Conservation (phyloP, 805 yeast genomes). For the Kodamaea hsintzibuensis region DNA sequence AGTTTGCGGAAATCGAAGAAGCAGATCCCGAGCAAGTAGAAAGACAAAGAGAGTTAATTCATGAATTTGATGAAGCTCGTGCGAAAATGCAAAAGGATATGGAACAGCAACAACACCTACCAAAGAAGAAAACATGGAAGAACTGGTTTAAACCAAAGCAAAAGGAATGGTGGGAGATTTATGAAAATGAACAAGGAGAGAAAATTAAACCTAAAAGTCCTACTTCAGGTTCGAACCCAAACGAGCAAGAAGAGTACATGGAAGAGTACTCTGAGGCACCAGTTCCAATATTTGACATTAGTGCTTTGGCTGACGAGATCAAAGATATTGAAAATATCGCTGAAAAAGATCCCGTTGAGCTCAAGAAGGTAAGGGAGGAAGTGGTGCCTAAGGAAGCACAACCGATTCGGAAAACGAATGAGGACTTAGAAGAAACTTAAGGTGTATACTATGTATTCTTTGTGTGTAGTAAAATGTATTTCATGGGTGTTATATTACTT, state of each 20-base stretch:
- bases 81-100: conserved; percentile 54
- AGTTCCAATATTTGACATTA: conserved; percentile 45
- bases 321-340: conserved; percentile 44
- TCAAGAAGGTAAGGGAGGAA: conserved; percentile 18
- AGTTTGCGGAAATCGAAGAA: conserved; percentile 93
- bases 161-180: conserved; percentile 61
- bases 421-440: conserved; percentile 19
- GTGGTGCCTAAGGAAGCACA: conserved; percentile 13
- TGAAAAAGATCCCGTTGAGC: conserved; percentile 15
- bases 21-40: conserved; percentile 88
- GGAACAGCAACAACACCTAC: conserved; percentile 20
- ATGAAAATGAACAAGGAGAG: conserved; percentile 33
- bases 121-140: conserved; percentile 46
- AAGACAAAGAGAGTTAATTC: conserved; percentile 76
- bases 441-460: background rate
- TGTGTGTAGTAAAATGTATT: background rate
- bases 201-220: conserved; percentile 4
- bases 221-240: background rate
- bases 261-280: conserved; percentile 11
- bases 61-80: conserved; percentile 82
- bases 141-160: conserved; percentile 49
- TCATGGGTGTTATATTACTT: no score
- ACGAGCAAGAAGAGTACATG: conserved; percentile 16
- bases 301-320: conserved; percentile 45
- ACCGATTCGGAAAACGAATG: conserved; percentile 14